Base-by-base conservation (phyloP, 148 eudicot genomes). In the Chenopodium suecicum region DNA sequence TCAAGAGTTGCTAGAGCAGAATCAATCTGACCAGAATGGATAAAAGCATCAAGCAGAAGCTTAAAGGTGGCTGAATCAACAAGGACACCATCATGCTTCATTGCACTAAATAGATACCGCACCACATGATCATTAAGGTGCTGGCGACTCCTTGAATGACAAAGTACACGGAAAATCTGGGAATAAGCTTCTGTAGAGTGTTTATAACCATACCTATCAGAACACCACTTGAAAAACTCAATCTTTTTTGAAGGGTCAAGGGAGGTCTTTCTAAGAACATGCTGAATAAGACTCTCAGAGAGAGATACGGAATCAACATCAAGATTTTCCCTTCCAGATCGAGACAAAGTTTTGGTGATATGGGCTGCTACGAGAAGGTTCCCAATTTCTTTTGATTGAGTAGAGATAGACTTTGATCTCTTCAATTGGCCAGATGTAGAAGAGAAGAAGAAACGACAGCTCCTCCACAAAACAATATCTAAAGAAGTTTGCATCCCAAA, bases 201-300 rank as follows among this genome's bases (percentile, higher is more conserved):
- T 76, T 87, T 89, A 88, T 87, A 92, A 81, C 84, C 82, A 44
- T 75, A 80, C 79, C 78, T 90, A 12, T 82, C 85, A 44, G 91
- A 87, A 69, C 93, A 91, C 94, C 98, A 92, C 46, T 73, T 67
- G 82, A 94, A 92, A 75, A 92, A 94, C 73, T 89, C 90, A 72
- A 91, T 54, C 83, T 91, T 92, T 73, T 91, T 92, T 25, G 87
- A 77, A 46, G 88, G 81, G 64, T 90, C 91, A 70, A 92, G 84
- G 46, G 91, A 86, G 54, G 74, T 80, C 54, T 89, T 89, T 27
- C 78, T 80, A 54, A 94, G 92, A 62, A 92, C 81, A 81, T 88
- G 86, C 22, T 88, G 86, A 80, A 92, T 92, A 44, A 94, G 85
- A 73, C 80, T 77, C 71, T 92, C 96, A 1, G 91, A 88, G 60